These are phyloP conservation scores for Botryotinia convoluta DNA, from an alignment of 2,329 filamentous ascomycete genomes.

Conservation along the genomic window DNA sequence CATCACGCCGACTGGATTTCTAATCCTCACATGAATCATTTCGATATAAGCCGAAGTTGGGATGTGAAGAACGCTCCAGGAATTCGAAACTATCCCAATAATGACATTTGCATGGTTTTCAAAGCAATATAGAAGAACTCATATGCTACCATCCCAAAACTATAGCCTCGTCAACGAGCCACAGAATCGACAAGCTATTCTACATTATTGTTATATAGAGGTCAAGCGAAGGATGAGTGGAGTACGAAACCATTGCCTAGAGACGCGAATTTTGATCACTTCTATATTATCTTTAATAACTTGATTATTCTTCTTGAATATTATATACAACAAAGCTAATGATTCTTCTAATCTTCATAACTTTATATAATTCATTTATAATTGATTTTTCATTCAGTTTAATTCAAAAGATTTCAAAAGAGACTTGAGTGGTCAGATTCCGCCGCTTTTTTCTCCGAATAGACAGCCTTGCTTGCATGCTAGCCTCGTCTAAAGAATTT, in stretches of 20 bases:
- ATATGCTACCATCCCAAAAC: too few species aligned
- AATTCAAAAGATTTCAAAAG: background rate
- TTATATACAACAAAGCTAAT: background rate
- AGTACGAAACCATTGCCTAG: background rate
- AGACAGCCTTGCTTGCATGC: background rate
- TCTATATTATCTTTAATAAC: background rate
- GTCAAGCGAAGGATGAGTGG: background rate
- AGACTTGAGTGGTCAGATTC: background rate
- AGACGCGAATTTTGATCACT: background rate
- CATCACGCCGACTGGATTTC: slow-evolving; percentile 17
- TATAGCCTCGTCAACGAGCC: background rate
- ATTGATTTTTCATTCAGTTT: background rate
- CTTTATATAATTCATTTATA: background rate
- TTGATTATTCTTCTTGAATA: background rate
- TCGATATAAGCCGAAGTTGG: background rate
- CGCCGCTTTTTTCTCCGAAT: background rate
- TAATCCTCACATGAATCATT: background rate
- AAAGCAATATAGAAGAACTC: background rate
- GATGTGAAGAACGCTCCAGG: background rate
- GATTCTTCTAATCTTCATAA: background rate
- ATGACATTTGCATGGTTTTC: background rate
- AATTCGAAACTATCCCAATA: too few species aligned
- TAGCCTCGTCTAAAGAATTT: slow-evolving; percentile 24
- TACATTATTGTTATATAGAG: background rate
- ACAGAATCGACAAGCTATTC: background rate